Base-by-base conservation (phyloP, 305 asterid genomes). In the Fraxinus angustifolia region DNA sequence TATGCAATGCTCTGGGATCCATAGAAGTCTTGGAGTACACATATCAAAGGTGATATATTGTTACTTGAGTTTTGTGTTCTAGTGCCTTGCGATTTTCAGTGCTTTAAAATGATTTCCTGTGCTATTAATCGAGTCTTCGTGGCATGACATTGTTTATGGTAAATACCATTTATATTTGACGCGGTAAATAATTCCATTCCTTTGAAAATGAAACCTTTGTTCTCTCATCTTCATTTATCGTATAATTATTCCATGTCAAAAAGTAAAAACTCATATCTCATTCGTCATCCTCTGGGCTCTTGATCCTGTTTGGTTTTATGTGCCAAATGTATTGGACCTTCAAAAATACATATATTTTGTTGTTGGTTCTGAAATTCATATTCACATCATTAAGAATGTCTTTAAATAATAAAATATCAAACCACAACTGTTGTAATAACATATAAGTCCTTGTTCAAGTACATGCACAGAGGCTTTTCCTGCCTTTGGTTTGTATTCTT, bases 1-100 rank as follows among this genome's bases (percentile, higher is more conserved):
- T 89, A 96, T 96, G 99, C 97, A 92, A 81, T 96, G 99, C 89
- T 96, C 99, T 68, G 99, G 99, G 87, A 93, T 96, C 87, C 99
- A 96, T 87, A 88, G 99, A 91, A 96, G 99, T 89, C 98, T 96
- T 74, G 99, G 99, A 77, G 98, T 94, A 84, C 99, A 96, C 91
- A 94, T 96, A 87, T 93, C 99, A 75, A 96, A 96, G 99, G 99
- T 94, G 85, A 88, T 78, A 73, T 70, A 45, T 73, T 50, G 23
- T 79, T 36, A 38, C n/a, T 12, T 26, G 23, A 53, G 34, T 62
- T 81, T 8, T 79, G 31, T 80, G 0, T 23, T 23, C 26, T 23
- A 40, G 3, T 75, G 58, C 23, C 38, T 71, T 34, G 78, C 30
- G 31, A 35, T 48, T 76, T 58, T 71, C 74, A 79, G 17, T 75